Evolutionary conservation across 1,284 basidiomycete genomes (phyloP), one percentile per base, ranked within the genome.

Genomic region (Puccinia coronata): DNA sequence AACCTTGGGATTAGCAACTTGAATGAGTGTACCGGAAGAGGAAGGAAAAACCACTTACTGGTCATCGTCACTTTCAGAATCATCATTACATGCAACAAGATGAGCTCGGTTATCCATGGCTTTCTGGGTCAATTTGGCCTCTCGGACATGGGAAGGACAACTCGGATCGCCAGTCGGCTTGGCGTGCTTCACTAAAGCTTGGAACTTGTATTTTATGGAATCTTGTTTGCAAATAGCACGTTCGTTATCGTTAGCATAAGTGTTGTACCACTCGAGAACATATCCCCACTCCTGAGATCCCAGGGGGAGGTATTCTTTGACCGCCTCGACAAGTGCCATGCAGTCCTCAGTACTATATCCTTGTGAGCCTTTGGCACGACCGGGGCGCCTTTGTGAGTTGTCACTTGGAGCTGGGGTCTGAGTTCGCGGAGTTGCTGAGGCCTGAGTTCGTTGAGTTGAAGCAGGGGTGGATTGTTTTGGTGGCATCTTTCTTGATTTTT

Each of bases 161-260:
- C 1, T 8, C 1, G 69, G n/a, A 34, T 71, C 47, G 23, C 69
- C 69, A 8, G 69, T 71, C 20, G 69, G 69, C 16, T 71, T 71
- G 14, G 28, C 16, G 0, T 28, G 28, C 0, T 49, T 34, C 14
- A 20, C 47, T 1, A 71, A 12, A n/a, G 43, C 25, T 51, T 39
- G 20, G 28, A 71, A 71, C 11, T 71, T 71, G 14, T 12, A 5
- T 18, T 71, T 71, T 2, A 71, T 20, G 5, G 69, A 9, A 6
- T 71, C 47, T 3, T 20, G 3, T 11, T 71, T 34, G 14, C 28
- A 8, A 4, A 12, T 31, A 8, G 34, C 9, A 1, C 47, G 34
- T 5, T 23, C 3, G 34, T 53, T 71, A 34, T 71, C 25, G 0
- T 3, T 5, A 1, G 69, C 47, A 9, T 71, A 49, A 2, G 2